A percentile compares a stretch with the other conserved stretches of the same genome.
phyloP scores from a whole-genome alignment of 2,329 filamentous ascomycete genomes.

The Xylaria polymorpha region DNA sequence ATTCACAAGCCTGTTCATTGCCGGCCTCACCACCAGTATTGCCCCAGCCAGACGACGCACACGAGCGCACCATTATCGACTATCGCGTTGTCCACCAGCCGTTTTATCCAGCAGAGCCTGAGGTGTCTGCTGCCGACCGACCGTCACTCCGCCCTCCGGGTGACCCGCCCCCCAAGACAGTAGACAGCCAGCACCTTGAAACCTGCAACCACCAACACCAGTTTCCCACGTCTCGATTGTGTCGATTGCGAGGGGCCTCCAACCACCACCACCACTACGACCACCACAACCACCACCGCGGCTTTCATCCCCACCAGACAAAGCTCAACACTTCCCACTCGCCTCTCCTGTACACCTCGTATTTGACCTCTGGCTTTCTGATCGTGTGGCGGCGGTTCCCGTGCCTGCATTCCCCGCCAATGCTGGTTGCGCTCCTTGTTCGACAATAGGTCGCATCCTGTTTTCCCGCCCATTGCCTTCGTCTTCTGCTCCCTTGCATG shows the following conservation, averaged over 20 bases:
- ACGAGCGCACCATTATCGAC: not conserved
- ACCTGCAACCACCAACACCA: constrained; percentile 26
- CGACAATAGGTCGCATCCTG: constrained; percentile 37
- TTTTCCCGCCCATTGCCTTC: constrained; percentile 34
- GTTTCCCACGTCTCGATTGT: constrained; percentile 34
- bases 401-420: constrained; percentile 37
- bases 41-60: not conserved
- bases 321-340: constrained; percentile 26
- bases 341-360: constrained; percentile 4
- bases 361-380: constrained; percentile 4
- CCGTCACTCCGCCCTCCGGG: constrained; percentile 25
- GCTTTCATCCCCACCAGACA: constrained; percentile 31
- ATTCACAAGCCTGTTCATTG: constrained; percentile 4
- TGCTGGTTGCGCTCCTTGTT: constrained; percentile 35
- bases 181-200: constrained; percentile 18
- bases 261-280: constrained; percentile 23
- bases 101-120: constrained; percentile 3
- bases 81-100: not conserved
- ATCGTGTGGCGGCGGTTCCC: constrained; percentile 33
- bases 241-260: constrained; percentile 14
- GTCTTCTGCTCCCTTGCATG: constrained; percentile 40
- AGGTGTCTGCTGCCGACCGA: constrained; percentile 18
- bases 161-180: constrained; percentile 23
- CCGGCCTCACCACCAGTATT: not conserved
- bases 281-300: constrained; percentile 8